Evolutionary conservation across 805 yeast genomes (phyloP).

Genomic region (Myxozyma melibiosi): DNA sequence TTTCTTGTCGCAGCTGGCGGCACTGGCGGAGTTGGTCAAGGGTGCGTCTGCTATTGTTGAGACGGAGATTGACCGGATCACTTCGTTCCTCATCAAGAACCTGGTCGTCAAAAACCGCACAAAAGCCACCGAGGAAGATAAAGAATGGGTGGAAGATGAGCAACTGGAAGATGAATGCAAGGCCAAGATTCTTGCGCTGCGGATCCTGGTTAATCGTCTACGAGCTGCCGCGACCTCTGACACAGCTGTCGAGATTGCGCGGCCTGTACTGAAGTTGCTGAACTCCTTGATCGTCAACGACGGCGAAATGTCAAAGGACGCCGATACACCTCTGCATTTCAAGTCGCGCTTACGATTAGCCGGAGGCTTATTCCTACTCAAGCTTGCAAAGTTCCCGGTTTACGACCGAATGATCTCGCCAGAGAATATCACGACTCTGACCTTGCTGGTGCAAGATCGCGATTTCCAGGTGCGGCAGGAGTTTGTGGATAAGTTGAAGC

Average conservation of each 20-base stretch:
- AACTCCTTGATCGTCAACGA: conserved; percentile 68
- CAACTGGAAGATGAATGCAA: conserved; percentile 47
- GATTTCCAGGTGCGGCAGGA: conserved; percentile 56
- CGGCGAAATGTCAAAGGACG: conserved; percentile 61
- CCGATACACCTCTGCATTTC: conserved; percentile 57
- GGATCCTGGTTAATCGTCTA: conserved; percentile 62
- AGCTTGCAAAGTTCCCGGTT: conserved; percentile 59
- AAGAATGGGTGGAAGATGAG: conserved; percentile 54
- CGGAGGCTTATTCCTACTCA: conserved; percentile 68
- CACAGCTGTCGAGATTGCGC: conserved; percentile 50
- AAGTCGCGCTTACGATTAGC: conserved; percentile 64
- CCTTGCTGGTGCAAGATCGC: conserved; percentile 69
- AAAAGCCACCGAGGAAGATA: conserved; percentile 37
- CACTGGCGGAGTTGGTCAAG: conserved; percentile 60
- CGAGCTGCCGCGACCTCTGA: conserved; percentile 45
- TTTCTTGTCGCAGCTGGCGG: conserved; percentile 59
- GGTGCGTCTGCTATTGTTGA: conserved; percentile 54
- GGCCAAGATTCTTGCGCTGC: conserved; percentile 57
- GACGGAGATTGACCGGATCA: conserved; percentile 58
- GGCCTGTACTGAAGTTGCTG: conserved; percentile 68
- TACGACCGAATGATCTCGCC: conserved; percentile 59
- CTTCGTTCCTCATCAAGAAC: conserved; percentile 61
- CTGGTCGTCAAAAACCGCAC: conserved; percentile 57
- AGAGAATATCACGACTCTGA: conserved; percentile 53
- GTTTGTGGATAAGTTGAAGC: conserved; percentile 56